phyloP scores from a whole-genome alignment of 2,329 filamentous ascomycete species.

The Whalleya microplaca region DNA sequence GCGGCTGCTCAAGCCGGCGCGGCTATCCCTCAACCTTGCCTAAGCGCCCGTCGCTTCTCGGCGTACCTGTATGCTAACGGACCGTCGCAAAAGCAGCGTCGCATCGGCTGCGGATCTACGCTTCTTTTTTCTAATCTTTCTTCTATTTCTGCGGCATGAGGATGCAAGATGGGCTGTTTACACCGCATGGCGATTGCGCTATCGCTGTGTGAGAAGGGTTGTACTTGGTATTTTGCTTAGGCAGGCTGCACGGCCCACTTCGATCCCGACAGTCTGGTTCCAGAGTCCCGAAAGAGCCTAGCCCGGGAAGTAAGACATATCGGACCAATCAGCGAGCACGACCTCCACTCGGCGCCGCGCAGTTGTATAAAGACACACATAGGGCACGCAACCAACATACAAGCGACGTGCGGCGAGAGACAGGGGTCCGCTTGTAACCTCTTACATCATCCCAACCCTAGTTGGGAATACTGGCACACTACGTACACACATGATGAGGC shows the following conservation, averaged over 20 bases:
- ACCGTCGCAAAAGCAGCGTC: neutral
- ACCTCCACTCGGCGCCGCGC: too few species aligned
- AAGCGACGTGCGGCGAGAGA: too few species aligned
- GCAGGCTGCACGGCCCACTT: slow-evolving; percentile 11
- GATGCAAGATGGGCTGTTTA: neutral
- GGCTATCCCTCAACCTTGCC: neutral
- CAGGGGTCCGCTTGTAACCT: too few species aligned
- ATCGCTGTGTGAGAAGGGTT: neutral
- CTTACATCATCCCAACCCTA: too few species aligned
- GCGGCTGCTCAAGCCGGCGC: neutral
- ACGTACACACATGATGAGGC: too few species aligned
- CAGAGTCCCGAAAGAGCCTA: neutral
- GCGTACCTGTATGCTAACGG: neutral
- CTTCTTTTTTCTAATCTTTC: too few species aligned
- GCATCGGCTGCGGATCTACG: neutral
- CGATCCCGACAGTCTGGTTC: slow-evolving; percentile 16
- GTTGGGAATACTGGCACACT: too few species aligned
- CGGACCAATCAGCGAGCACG: too few species aligned
- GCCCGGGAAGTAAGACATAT: neutral
- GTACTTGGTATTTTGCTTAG: neutral
- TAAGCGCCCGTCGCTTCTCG: neutral
- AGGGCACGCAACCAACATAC: too few species aligned
- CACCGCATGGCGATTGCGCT: neutral
- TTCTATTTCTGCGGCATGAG: neutral
- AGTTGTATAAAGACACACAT: too few species aligned